Conservation (phyloP, 1,284 basidiomycete species). For the Sanguinoderma infundibulare region DNA sequence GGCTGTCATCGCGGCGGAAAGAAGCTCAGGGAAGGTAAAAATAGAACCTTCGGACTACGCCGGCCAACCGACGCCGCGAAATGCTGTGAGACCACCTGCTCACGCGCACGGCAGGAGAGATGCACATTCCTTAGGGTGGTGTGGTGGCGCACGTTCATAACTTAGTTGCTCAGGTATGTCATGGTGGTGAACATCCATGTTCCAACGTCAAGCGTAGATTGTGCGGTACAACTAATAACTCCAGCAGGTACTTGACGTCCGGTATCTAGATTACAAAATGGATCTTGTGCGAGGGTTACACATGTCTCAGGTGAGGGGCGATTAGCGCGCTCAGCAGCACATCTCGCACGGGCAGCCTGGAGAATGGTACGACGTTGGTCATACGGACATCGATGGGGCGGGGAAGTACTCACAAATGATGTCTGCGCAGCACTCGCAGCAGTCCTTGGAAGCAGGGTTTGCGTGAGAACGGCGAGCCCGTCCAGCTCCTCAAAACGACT, state of each 20-base stretch:
- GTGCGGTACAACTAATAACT: constrained; percentile 2
- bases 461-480: constrained; percentile 2
- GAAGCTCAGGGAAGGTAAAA: background rate
- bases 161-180: background rate
- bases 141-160: background rate
- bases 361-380: background rate
- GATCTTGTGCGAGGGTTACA: background rate
- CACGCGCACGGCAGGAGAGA: background rate
- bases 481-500: background rate
- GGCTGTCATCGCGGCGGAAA: background rate
- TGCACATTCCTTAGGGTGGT: background rate
- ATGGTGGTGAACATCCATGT: background rate
- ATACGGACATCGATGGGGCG: background rate
- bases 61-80: background rate
- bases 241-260: background rate
- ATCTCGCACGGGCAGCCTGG: constrained; percentile 50
- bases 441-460: constrained; percentile 34
- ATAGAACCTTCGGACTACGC: background rate
- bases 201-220: constrained; percentile 7
- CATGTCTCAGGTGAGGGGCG: background rate
- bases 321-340: constrained; percentile 37
- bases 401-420: constrained; percentile 45
- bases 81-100: background rate
- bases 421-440: constrained; percentile 48
- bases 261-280: constrained; percentile 3